Conservation (phyloP, 2,329 filamentous ascomycete species). For the Neopestalotiopsis rosae region DNA sequence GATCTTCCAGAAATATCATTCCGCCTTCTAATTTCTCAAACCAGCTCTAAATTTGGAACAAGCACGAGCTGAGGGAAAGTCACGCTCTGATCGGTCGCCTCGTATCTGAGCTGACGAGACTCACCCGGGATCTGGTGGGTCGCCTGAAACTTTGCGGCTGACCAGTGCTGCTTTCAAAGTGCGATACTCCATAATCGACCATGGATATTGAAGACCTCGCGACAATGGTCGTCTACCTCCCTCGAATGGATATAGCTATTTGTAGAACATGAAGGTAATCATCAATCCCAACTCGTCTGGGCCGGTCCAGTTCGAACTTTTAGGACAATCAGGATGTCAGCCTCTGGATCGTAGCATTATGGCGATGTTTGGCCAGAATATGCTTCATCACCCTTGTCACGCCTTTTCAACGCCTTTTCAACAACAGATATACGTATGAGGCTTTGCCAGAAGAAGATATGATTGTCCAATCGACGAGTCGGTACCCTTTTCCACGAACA, state of each 20-base stretch:
- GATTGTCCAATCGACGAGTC: constrained; percentile 8
- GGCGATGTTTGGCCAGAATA: not conserved
- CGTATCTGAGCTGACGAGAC: constrained; percentile 2
- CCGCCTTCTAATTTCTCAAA: not conserved
- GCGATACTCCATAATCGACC: not conserved
- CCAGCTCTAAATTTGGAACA: not conserved
- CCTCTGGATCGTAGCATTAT: not conserved
- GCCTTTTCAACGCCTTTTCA: not conserved
- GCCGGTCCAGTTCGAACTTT: not conserved
- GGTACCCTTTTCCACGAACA: not conserved
- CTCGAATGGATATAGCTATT: not conserved
- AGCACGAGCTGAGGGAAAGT: not conserved
- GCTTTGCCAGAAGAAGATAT: constrained; percentile 8
- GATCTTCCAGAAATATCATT: not conserved
- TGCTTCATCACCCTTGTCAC: not conserved
- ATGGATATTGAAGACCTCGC: not conserved
- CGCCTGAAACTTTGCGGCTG: not conserved
- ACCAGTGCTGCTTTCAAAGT: not conserved
- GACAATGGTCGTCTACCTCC: not conserved
- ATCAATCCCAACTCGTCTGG: not conserved
- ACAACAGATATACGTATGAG: not conserved
- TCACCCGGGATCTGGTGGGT: not conserved
- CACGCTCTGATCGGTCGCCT: not conserved
- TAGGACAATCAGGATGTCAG: not conserved
- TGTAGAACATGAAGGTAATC: not conserved